phyloP scores from a whole-genome alignment of 345 rosid genomes.

The Stellera chamaejasme region DNA sequence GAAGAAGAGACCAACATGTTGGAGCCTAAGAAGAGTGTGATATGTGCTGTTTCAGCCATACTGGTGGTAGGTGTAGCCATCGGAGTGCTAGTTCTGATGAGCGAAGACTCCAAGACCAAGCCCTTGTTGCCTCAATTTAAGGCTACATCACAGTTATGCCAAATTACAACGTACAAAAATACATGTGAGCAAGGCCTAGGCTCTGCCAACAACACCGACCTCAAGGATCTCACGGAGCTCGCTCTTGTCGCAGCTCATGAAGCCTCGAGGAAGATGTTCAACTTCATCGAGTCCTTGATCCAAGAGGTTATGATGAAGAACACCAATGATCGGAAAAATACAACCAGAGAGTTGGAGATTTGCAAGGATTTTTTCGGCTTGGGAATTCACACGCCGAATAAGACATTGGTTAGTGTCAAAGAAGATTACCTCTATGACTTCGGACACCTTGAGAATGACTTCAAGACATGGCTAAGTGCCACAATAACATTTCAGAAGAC shows the following conservation, averaged over 20 bases:
- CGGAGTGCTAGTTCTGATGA: constrained; percentile 22
- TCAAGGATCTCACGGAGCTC: constrained; percentile 37
- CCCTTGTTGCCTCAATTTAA: constrained; percentile 22
- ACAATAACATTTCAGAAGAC: constrained; percentile 41
- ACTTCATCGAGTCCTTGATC: constrained; percentile 24
- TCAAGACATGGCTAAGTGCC: constrained; percentile 41
- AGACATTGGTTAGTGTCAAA: constrained; percentile 13
- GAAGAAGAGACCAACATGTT: too few relatives aligned
- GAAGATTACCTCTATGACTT: constrained; percentile 11
- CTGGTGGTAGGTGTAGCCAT: constrained; percentile 37
- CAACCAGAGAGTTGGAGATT: constrained; percentile 23
- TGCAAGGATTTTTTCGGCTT: constrained; percentile 23
- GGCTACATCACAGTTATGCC: constrained; percentile 32
- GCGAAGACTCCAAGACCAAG: constrained; percentile 3
- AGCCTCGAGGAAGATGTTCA: constrained; percentile 20
- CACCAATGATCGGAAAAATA: not conserved
- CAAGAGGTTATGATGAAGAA: not conserved
- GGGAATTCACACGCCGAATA: constrained; percentile 19
- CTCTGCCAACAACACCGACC: constrained; percentile 28
- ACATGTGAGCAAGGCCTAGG: constrained; percentile 37
- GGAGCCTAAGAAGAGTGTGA: constrained; percentile 7
- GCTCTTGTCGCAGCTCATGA: constrained; percentile 30
- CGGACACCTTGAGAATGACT: constrained; percentile 7
- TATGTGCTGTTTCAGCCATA: constrained; percentile 29
- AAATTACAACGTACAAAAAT: constrained; percentile 31